Conservation (phyloP, 148 eudicot genomes). For the Polygonum maritimum region DNA sequence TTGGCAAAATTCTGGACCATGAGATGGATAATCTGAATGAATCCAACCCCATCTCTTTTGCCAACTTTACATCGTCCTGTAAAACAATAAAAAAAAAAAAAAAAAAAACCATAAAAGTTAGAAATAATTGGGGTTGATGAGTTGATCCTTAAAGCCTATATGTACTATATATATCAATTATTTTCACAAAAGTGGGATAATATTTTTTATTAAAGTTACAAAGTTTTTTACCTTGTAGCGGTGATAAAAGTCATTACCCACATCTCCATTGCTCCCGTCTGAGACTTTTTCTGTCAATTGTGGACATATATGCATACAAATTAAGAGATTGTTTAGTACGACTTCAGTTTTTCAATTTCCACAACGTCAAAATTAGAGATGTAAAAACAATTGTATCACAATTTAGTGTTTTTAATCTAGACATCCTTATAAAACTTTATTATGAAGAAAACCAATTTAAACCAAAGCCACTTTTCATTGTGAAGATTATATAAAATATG, state of each 20-base stretch:
- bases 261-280: slow-evolving; percentile 13
- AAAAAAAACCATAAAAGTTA: background rate
- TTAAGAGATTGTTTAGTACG: too few relatives aligned
- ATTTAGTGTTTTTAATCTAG: too few relatives aligned
- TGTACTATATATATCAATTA: background rate
- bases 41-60: slow-evolving; percentile 19
- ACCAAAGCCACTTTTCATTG: too few relatives aligned
- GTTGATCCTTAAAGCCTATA: background rate
- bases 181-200: background rate
- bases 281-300: slow-evolving; percentile 12
- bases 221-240: slow-evolving; percentile 16
- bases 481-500: too few relatives aligned
- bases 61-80: slow-evolving; percentile 21
- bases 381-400: too few relatives aligned
- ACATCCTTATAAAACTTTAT: too few relatives aligned
- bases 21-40: slow-evolving; percentile 23
- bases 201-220: background rate
- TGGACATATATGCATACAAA: too few relatives aligned
- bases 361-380: too few relatives aligned
- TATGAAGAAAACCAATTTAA: too few relatives aligned
- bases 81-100: background rate
- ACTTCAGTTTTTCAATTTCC: too few relatives aligned
- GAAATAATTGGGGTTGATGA: background rate
- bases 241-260: slow-evolving; percentile 19
- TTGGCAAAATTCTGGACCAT: slow-evolving; percentile 21